Evolutionary conservation across 139 green algal genomes (phyloP).

Genomic region (Astrephomene gubernaculifera): DNA sequence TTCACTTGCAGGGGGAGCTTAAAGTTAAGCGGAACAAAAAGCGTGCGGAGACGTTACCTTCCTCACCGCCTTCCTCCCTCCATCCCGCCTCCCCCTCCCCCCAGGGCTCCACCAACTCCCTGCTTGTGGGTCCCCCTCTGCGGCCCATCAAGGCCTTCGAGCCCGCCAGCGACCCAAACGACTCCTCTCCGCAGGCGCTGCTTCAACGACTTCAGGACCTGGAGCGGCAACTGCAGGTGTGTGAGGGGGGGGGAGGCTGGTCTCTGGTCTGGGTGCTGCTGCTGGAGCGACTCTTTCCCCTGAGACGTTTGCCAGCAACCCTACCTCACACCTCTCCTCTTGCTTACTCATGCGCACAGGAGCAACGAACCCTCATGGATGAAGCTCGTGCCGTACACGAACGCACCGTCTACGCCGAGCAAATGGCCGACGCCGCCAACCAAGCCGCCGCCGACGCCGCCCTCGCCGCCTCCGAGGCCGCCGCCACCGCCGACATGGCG

Average conservation of each 20-base stretch:
- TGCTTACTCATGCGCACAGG: slow-evolving; percentile 2
- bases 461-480: neutral
- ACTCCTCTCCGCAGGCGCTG: neutral
- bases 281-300: no score
- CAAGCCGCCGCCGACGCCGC: neutral
- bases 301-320: no score
- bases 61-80: no score
- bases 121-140: no score
- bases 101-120: no score
- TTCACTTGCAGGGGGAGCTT: no score
- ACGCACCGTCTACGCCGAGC: no score
- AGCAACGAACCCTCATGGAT: neutral
- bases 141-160: slow-evolving; percentile 14
- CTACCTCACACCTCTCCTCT: no score
- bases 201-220: neutral
- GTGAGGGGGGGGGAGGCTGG: neutral
- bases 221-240: slow-evolving; percentile 4
- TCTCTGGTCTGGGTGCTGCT: neutral
- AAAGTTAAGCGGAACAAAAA: no score
- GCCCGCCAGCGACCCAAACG: neutral
- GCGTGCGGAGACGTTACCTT: no score
- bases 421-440: neutral
- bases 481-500: neutral
- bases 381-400: neutral
- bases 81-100: no score